Conservation (phyloP, 768 basidiomycete species). For the Boletus sp. region DNA sequence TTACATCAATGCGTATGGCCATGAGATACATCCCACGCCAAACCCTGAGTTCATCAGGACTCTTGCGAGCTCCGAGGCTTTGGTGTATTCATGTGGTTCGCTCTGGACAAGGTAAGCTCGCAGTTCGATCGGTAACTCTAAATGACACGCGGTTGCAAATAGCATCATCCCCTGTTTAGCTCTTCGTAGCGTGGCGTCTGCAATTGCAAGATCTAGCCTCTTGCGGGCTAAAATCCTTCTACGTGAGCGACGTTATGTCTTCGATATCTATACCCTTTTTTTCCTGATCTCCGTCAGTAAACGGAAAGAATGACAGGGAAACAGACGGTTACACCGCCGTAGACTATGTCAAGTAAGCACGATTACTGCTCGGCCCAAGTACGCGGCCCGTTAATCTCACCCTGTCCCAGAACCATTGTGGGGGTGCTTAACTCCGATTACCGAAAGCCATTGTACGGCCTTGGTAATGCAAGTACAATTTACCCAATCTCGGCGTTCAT, state of each 20-base stretch:
- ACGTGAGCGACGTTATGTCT: conserved; percentile 46
- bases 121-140: conserved; percentile 3
- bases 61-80: conserved; percentile 56
- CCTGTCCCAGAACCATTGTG: conserved; percentile 54
- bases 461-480: conserved; percentile 56
- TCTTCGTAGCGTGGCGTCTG: conserved; percentile 72
- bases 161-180: conserved; percentile 93
- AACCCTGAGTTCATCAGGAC: conserved; percentile 76
- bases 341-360: conserved; percentile 73
- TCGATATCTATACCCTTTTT: background rate
- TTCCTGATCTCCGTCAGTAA: conserved; percentile 54
- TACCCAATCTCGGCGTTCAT: conserved; percentile 81
- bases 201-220: conserved; percentile 69
- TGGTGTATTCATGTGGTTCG: conserved; percentile 93
- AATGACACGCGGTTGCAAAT: conserved; percentile 4
- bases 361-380: conserved; percentile 5
- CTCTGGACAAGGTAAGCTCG: conserved; percentile 81
- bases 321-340: conserved; percentile 81
- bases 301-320: conserved; percentile 85
- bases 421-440: conserved; percentile 67
- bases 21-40: conserved; percentile 87
- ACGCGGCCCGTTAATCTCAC: conserved; percentile 6
- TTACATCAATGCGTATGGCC: conserved; percentile 90
- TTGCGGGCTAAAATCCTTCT: conserved; percentile 84
- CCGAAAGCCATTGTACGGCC: conserved; percentile 47